These are phyloP conservation scores for Calvatia gigantea DNA, from an alignment of 768 basidiomycete species.

Conservation along the genomic window DNA sequence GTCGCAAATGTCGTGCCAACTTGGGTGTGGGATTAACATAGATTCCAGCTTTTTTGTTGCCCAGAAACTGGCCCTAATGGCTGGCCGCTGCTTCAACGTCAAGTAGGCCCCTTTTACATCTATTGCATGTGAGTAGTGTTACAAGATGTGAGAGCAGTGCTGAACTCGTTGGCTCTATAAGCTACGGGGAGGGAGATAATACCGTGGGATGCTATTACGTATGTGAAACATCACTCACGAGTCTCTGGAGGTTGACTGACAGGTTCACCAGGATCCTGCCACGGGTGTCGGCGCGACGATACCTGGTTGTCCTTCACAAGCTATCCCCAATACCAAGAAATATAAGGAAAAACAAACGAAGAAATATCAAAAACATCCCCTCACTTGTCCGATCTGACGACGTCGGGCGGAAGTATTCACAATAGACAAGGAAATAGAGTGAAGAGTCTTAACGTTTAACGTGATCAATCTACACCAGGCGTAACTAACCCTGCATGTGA, in stretches of 20 bases:
- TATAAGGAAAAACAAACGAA: no score
- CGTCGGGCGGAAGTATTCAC: no score
- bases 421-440: no score
- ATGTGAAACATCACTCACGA: neutral
- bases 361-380: no score
- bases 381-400: constrained; percentile 3
- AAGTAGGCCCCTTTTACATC: constrained; percentile 11
- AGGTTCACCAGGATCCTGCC: neutral
- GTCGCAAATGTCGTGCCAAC: neutral
- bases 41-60: constrained; percentile 9
- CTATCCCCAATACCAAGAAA: constrained; percentile 1
- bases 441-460: no score
- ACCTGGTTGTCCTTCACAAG: constrained; percentile 11
- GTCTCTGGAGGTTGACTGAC: neutral
- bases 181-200: neutral
- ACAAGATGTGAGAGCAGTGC: no score
- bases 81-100: constrained; percentile 1
- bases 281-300: constrained; percentile 8
- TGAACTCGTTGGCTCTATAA: no score
- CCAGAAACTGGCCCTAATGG: constrained; percentile 8
- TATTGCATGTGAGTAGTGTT: constrained; percentile 14
- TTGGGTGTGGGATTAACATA: neutral
- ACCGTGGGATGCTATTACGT: constrained; percentile 6
- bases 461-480: no score
- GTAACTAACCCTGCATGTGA: neutral